Conservation (phyloP, 148 eudicot species). For the Vaccinium macrocarpon region DNA sequence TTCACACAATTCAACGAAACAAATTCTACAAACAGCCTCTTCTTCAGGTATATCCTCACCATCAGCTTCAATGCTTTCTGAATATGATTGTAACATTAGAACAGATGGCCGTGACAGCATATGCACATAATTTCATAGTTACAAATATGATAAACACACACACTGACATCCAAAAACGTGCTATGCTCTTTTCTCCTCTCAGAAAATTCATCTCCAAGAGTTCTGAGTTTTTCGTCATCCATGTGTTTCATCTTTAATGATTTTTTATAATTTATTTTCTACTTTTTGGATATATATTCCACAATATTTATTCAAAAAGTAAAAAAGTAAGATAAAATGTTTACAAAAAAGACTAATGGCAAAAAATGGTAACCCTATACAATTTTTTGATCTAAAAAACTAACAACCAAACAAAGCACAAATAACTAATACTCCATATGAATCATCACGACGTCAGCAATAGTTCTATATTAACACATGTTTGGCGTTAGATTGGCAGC, state of each 20-base stretch:
- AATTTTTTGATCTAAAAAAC: too few species aligned
- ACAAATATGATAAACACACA: not conserved
- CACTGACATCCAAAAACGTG: not conserved
- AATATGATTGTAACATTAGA: slow-evolving; percentile 13
- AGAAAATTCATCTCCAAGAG: too few species aligned
- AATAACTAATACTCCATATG: not conserved
- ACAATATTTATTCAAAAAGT: too few species aligned
- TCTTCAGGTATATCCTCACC: slow-evolving; percentile 93
- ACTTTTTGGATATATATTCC: too few species aligned
- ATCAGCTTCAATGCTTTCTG: slow-evolving; percentile 55
- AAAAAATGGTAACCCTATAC: too few species aligned
- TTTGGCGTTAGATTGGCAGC: not conserved
- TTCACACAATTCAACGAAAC: slow-evolving; percentile 79
- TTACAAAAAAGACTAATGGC: too few species aligned
- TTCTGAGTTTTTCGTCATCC: too few species aligned
- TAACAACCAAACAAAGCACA: not conserved
- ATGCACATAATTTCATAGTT: not conserved
- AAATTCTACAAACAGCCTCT: slow-evolving; percentile 92
- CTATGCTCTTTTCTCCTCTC: too few species aligned
- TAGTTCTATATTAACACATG: not conserved
- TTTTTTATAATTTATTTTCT: too few species aligned
- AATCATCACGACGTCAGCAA: not conserved
- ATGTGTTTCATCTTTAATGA: too few species aligned
- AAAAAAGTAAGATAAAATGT: too few species aligned
- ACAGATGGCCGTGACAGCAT: not conserved